Evolutionary conservation across 169 alveolate species (phyloP), one percentile per base, ranked within the genome.

Genomic region (Plasmodium inui): DNA sequence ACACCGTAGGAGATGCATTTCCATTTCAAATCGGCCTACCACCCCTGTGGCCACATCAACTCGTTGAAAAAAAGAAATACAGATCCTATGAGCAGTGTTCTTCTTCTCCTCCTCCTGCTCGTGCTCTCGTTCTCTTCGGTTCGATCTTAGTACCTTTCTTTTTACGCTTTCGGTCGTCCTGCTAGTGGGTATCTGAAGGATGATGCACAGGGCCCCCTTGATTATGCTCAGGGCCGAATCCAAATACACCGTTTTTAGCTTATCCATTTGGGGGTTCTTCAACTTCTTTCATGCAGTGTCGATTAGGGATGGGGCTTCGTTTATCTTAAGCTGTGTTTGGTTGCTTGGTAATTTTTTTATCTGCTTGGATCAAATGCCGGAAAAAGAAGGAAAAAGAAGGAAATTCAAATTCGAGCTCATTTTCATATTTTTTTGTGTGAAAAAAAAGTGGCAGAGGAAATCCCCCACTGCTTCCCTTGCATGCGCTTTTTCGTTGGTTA

Each of bases 181-280:
- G 28, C 96, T 96, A 8, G 97, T 96, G 14, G 98, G 98, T 6
- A 96, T 93, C 55, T 95, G 95, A 46, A 96, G 95, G 92, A 96
- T 97, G 57, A 88, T 73, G 61, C 97, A 96, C 71, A 96, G 96
- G 22, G 98, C 98, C 50, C 98, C 98, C 78, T 96, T 96, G 61
- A 96, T 95, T 78, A 96, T 96, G 95, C 96, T 97, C 57, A 96
- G 72, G 53, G 98, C 97, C 67, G 97, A 92, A 83, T 96, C 97
- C 50, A 96, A 83, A 55, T 90, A 95, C 26, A 89, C 78, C 26
- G 86, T 80, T 80, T 89, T 89, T 79, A 89, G 79, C 53, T 89
- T 89, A 57, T 89, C 94, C 94, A 89, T 89, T 81, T n/a, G 44
- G n/a, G 44, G 28, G 61, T 0, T 76, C 50, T 26, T 76, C 61